Percentiles rank a stretch among this genome's conserved stretches.
Conservation (phyloP, 306 rosid species). For the Vigna trinervia region DNA sequence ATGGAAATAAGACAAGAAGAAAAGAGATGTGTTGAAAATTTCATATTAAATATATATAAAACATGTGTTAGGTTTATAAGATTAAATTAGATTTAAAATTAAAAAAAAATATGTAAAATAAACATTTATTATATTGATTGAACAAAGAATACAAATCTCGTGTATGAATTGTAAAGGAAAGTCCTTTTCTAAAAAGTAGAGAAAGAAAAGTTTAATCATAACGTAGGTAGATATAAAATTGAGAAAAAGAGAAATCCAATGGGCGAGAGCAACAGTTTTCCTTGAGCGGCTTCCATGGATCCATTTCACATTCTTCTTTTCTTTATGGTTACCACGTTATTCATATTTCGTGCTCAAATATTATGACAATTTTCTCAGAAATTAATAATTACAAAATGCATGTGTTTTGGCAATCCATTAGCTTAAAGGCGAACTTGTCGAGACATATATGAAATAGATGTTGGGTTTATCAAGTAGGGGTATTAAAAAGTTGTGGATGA, state of each 20-base stretch:
- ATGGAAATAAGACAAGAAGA: too few species aligned
- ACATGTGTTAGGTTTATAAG: too few species aligned
- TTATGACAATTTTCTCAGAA: constrained; percentile 3
- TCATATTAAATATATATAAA: too few species aligned
- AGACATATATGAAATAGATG: constrained; percentile 1
- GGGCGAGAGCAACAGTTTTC: neutral
- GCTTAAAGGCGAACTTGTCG: constrained; percentile 11
- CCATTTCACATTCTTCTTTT: neutral
- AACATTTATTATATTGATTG: too few species aligned
- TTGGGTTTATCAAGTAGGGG: too few species aligned
- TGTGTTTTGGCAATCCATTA: constrained; percentile 21
- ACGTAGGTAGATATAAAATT: neutral
- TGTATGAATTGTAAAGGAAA: neutral
- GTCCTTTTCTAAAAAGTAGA: neutral
- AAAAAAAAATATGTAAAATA: too few species aligned
- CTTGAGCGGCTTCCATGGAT: constrained; percentile 23
- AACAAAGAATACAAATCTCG: too few species aligned
- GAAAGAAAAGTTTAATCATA: neutral
- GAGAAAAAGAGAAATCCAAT: constrained; percentile 20
- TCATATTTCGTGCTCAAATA: constrained; percentile 31
- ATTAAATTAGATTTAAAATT: too few species aligned
- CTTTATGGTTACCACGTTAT: neutral
- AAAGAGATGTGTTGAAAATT: too few species aligned
- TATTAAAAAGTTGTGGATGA: too few species aligned
- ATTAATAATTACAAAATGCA: constrained; percentile 2